A percentile compares a stretch with the other conserved stretches of the same genome.
Evolutionary conservation across 805 yeast species (phyloP).

Genomic region (Blastobotrys peoriensis): DNA sequence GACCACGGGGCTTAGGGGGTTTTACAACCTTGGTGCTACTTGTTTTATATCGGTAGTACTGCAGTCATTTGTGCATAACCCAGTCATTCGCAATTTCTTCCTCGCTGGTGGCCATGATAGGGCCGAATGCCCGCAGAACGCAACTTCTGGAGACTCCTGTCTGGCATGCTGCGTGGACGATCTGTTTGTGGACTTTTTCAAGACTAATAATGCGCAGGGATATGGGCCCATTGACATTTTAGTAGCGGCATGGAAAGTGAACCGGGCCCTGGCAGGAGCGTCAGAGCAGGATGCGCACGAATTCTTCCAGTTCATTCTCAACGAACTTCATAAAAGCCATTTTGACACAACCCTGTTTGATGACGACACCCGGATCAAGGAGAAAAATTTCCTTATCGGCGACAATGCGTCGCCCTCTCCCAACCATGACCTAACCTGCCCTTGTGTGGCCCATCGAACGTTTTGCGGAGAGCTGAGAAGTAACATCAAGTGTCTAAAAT

Average conservation of each 20-base stretch:
- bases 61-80: constrained; percentile 87
- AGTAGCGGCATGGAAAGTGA: constrained; percentile 76
- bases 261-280: constrained; percentile 84
- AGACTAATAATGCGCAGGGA: constrained; percentile 55
- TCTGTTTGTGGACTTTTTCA: constrained; percentile 68
- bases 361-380: not conserved
- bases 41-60: constrained; percentile 94
- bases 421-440: constrained; percentile 46
- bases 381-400: constrained; percentile 2
- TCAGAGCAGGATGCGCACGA: constrained; percentile 99
- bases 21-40: constrained; percentile 92
- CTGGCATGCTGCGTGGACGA: constrained; percentile 81
- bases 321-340: constrained; percentile 59
- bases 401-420: constrained; percentile 3
- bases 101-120: constrained; percentile 71
- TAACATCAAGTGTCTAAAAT: constrained; percentile 65
- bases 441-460: constrained; percentile 74
- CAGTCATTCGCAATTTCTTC: constrained; percentile 71
- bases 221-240: constrained; percentile 77
- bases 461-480: constrained; percentile 82
- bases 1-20: constrained; percentile 76
- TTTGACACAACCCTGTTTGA: constrained; percentile 11
- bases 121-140: constrained; percentile 29
- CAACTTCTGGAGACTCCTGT: constrained; percentile 37
- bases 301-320: constrained; percentile 85